phyloP scores from a whole-genome alignment of 2,329 filamentous ascomycete genomes.

The Hypoxylon sp. region DNA sequence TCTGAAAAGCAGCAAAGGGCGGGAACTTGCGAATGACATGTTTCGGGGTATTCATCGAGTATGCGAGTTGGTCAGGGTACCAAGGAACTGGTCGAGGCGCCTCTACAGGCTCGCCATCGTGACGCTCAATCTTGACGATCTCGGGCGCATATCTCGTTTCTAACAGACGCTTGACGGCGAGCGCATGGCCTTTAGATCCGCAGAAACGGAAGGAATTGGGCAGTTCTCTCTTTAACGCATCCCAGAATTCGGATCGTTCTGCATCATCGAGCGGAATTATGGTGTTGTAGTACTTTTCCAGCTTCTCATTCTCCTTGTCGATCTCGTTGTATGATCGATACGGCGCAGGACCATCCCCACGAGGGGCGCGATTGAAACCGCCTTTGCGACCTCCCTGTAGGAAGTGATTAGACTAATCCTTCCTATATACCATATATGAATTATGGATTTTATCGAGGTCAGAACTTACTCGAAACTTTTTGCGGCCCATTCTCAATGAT shows the following conservation, averaged over 20 bases:
- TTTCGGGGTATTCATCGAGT: slow-evolving; percentile 98
- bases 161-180: slow-evolving; percentile 89
- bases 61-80: slow-evolving; percentile 96
- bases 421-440: neutral
- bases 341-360: slow-evolving; percentile 54
- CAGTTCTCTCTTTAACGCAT: slow-evolving; percentile 83
- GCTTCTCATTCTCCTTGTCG: slow-evolving; percentile 83
- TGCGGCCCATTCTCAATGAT: slow-evolving; percentile 49
- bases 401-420: slow-evolving; percentile 21
- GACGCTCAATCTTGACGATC: slow-evolving; percentile 85
- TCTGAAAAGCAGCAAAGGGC: slow-evolving; percentile 95
- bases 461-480: slow-evolving; percentile 50
- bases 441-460: neutral
- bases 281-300: slow-evolving; percentile 88
- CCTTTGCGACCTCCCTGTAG: slow-evolving; percentile 53
- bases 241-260: slow-evolving; percentile 88
- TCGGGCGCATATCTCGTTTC: slow-evolving; percentile 91
- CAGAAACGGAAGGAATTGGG: slow-evolving; percentile 99
- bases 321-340: slow-evolving; percentile 71
- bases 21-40: slow-evolving; percentile 94
- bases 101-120: slow-evolving; percentile 85
- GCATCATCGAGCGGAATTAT: slow-evolving; percentile 81
- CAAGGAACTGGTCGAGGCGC: slow-evolving; percentile 86
- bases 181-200: slow-evolving; percentile 94
- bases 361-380: slow-evolving; percentile 46